phyloP scores from a whole-genome alignment of 257 asterid genomes.

The Solanum clarkiae region DNA sequence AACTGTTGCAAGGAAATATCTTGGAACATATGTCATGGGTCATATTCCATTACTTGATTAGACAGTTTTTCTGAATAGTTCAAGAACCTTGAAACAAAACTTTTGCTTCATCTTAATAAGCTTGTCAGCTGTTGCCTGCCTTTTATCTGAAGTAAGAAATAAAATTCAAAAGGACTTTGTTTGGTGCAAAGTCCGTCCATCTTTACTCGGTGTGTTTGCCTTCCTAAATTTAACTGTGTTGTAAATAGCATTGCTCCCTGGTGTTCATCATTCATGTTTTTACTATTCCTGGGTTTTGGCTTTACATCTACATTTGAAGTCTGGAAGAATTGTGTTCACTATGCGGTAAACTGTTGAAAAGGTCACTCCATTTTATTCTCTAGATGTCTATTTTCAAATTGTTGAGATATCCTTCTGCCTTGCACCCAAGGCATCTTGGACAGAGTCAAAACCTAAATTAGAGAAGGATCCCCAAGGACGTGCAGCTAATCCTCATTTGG shows the following conservation, averaged over 20 bases:
- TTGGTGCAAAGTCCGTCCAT: neutral
- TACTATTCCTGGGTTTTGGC: neutral
- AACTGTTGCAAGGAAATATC: neutral
- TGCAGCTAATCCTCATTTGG: conserved; percentile 66
- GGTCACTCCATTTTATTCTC: neutral
- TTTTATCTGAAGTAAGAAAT: neutral
- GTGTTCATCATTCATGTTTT: neutral
- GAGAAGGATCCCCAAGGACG: conserved; percentile 99
- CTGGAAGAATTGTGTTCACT: neutral
- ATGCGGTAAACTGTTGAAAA: neutral
- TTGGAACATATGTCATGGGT: neutral
- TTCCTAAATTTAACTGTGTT: neutral
- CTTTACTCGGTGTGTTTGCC: neutral
- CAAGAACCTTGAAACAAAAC: neutral
- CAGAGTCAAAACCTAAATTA: conserved; percentile 79
- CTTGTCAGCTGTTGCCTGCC: neutral
- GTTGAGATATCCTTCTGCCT: neutral
- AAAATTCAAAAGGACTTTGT: neutral
- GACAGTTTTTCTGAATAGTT: neutral
- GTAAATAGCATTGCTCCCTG: neutral
- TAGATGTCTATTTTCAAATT: neutral
- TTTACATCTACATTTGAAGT: neutral
- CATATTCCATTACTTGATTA: neutral
- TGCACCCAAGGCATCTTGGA: conserved; percentile 75
- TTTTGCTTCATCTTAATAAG: neutral